Conservation (phyloP, 2,329 filamentous ascomycete genomes). For the Xylariaceae sp. region DNA sequence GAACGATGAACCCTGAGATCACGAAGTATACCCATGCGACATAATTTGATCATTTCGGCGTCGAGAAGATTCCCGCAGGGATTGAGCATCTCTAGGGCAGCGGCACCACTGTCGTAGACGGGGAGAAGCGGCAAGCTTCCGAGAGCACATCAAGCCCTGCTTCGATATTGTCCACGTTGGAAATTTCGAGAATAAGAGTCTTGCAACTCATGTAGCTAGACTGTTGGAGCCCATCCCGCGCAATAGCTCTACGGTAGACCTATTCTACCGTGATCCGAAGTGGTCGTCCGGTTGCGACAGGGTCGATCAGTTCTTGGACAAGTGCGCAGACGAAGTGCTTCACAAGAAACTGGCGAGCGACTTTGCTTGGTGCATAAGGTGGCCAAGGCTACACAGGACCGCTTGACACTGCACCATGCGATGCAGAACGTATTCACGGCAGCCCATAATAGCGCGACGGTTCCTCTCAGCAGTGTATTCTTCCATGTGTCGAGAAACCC, state of each 20-base stretch:
- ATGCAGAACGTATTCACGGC: conserved; percentile 23
- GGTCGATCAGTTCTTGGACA: conserved; percentile 13
- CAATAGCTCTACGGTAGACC: conserved; percentile 7
- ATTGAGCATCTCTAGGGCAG: conserved; percentile 11
- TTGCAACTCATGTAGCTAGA: conserved; percentile 7
- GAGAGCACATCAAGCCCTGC: conserved; percentile 11
- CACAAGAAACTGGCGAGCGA: not conserved
- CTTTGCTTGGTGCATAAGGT: conserved; percentile 18
- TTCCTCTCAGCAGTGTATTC: conserved; percentile 21
- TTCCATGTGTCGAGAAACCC: conserved; percentile 23
- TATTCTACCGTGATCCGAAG: conserved; percentile 9
- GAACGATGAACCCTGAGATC: conserved; percentile 14
- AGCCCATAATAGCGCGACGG: conserved; percentile 19
- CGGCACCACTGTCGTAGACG: conserved; percentile 11
- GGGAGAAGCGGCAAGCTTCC: conserved; percentile 9
- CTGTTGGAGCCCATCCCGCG: conserved; percentile 11
- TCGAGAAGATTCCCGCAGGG: conserved; percentile 13
- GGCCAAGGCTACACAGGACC: conserved; percentile 17
- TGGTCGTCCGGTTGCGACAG: conserved; percentile 10
- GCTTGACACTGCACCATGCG: conserved; percentile 15
- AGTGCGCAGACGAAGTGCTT: conserved; percentile 10
- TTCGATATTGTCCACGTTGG: conserved; percentile 8
- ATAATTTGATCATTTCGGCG: conserved; percentile 13
- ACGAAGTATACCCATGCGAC: conserved; percentile 15
- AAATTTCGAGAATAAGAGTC: conserved; percentile 10